These are phyloP conservation scores for Dactylella cylindrospora DNA, from an alignment of 2,329 filamentous ascomycete genomes.

Conservation along the genomic window DNA sequence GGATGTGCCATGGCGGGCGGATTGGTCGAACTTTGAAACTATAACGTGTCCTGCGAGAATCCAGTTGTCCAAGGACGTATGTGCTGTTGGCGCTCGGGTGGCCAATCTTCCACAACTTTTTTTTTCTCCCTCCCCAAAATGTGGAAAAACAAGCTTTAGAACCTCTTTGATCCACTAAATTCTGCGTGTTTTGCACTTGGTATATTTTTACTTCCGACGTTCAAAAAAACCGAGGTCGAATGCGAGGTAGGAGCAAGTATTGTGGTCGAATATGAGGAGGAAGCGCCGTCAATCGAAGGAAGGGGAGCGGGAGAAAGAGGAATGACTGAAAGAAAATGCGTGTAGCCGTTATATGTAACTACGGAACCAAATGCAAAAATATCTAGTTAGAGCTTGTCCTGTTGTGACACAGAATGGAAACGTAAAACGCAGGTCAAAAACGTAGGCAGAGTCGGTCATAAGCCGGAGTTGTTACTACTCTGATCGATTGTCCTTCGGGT, in stretches of 20 bases:
- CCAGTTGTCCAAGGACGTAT: too few relatives aligned
- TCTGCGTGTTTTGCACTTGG: too few relatives aligned
- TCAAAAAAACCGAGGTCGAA: too few relatives aligned
- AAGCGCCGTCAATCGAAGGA: constrained; percentile 1
- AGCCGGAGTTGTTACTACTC: constrained; percentile 22
- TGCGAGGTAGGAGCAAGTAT: constrained; percentile 4
- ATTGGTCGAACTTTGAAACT: too few relatives aligned
- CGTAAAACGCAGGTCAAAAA: constrained; percentile 10
- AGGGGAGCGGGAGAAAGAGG: neutral
- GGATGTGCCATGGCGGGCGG: constrained; percentile 22
- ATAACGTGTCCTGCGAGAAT: too few relatives aligned
- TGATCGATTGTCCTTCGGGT: constrained; percentile 7
- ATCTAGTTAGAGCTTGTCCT: neutral
- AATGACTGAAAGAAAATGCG: constrained; percentile 2
- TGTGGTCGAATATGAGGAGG: neutral
- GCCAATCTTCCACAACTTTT: too few relatives aligned
- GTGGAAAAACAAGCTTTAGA: too few relatives aligned
- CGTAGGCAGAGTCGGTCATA: constrained; percentile 9
- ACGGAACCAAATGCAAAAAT: constrained; percentile 34
- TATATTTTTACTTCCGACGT: too few relatives aligned
- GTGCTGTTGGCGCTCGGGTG: too few relatives aligned
- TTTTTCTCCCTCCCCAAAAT: too few relatives aligned
- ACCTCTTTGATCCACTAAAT: too few relatives aligned
- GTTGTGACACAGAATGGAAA: constrained; percentile 5
- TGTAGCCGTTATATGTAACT: constrained; percentile 9